Conservation (phyloP, 345 rosid genomes). For the Triadica sebifera region DNA sequence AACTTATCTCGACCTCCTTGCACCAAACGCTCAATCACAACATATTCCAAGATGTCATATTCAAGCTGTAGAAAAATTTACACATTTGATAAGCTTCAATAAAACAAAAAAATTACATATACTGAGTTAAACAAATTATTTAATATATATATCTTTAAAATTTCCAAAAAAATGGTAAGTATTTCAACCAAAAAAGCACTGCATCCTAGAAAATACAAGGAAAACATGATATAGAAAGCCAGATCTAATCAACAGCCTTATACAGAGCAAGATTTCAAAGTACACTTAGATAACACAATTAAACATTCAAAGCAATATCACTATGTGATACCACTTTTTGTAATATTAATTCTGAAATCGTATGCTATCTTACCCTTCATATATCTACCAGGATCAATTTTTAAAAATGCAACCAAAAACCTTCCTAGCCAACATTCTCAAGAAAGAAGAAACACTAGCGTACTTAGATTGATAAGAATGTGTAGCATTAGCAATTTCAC, state of each 20-base stretch:
- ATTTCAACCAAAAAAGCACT: neutral
- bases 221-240: neutral
- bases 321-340: neutral
- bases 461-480: neutral
- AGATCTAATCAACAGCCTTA: neutral
- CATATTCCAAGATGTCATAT: constrained; percentile 96
- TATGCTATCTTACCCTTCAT: neutral
- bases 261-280: neutral
- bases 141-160: neutral
- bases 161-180: too few relatives aligned
- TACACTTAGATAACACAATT: neutral
- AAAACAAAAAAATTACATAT: neutral
- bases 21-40: constrained; percentile 92
- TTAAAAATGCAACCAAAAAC: neutral
- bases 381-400: neutral
- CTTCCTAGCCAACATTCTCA: neutral
- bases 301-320: neutral
- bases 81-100: neutral
- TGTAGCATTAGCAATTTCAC: neutral
- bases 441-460: neutral
- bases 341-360: neutral
- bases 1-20: constrained; percentile 96
- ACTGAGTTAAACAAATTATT: neutral
- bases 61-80: constrained; percentile 62
- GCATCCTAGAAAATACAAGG: neutral